A percentile compares a stretch with the other conserved stretches of the same genome.
Conservation (phyloP, 306 rosid genomes). For the Vigna unguiculata region DNA sequence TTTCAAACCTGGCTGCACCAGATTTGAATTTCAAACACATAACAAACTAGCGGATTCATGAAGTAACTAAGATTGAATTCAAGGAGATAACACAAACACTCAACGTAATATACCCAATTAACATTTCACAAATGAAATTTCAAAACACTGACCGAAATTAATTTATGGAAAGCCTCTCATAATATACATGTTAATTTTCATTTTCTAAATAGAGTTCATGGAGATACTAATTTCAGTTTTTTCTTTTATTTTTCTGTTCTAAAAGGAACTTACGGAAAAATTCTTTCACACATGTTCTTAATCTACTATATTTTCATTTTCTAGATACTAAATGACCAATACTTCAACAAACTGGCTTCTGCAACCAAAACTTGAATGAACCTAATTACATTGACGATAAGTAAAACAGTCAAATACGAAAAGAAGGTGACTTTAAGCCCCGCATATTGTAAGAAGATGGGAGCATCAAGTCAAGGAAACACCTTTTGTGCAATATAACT, state of each 20-base stretch:
- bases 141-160: background rate
- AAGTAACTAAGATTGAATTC: background rate
- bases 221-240: too few species aligned
- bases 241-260: too few species aligned
- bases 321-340: constrained; percentile 3
- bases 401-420: constrained; percentile 30
- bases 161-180: too few species aligned
- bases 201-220: too few species aligned
- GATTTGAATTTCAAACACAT: background rate
- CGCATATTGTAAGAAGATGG: constrained; percentile 2
- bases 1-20: background rate
- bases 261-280: too few species aligned
- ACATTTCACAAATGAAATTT: background rate
- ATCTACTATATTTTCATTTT: background rate
- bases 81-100: constrained; percentile 11
- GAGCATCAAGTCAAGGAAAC: constrained; percentile 23
- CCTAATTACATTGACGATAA: constrained; percentile 6
- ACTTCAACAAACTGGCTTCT: constrained; percentile 4
- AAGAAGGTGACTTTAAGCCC: constrained; percentile 31
- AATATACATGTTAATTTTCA: too few species aligned
- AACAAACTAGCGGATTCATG: background rate
- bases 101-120: background rate
- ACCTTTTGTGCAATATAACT: constrained; percentile 28
- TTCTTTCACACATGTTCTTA: background rate
- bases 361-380: constrained; percentile 16